Base-by-base conservation (phyloP, 176 grass and related monocot genomes). In the Aechmea fasciata region DNA sequence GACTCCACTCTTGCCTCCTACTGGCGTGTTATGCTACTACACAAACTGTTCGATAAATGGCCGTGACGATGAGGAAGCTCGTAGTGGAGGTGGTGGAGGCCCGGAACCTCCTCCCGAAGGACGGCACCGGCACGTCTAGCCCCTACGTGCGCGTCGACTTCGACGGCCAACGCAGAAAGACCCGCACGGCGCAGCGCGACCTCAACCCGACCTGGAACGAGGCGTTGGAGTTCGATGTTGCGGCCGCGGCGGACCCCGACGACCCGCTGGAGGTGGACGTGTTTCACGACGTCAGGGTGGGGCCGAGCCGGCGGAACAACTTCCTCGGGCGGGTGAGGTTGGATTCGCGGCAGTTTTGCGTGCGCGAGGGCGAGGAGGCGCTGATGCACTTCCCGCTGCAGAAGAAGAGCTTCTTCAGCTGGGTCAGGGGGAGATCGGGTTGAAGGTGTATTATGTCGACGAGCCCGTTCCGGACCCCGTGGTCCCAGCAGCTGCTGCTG, bases 81-180 rank as follows among this genome's bases (percentile, higher is more conserved):
- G 66, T 97, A 13, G 93, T 97, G 69, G 93, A 97, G 89, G 85
- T 97, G 69, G 86, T 89, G 76, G 86, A 92, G 68, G 93, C 93
- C 66, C 81, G 79, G 50, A 12, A 87, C 81, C 81, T 97, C 73
- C 78, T 97, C 0, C 89, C 93, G 13, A 97, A 92, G 78, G 93
- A 97, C 73, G 89, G 93, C 51, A 92, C 49, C 1, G 93, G 93
- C 49, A 83, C 89, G 68, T 97, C 93, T 0, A 97, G 93, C 76
- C 89, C 93, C 51, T 97, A 87, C 77, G 93, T 85, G 29, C 80
- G 87, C 59, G 86, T 81, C 11, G 93, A 96, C 78, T 96, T 92
- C 73, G 86, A 96, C 23, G 89, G 89, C 1, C 89, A 97, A 72
- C 89, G 89, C 59, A 73, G 76, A 66, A 97, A 97, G 81, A 97